Conservation (phyloP, 495 filamentous ascomycete species). For the Acidiella bohemica region DNA sequence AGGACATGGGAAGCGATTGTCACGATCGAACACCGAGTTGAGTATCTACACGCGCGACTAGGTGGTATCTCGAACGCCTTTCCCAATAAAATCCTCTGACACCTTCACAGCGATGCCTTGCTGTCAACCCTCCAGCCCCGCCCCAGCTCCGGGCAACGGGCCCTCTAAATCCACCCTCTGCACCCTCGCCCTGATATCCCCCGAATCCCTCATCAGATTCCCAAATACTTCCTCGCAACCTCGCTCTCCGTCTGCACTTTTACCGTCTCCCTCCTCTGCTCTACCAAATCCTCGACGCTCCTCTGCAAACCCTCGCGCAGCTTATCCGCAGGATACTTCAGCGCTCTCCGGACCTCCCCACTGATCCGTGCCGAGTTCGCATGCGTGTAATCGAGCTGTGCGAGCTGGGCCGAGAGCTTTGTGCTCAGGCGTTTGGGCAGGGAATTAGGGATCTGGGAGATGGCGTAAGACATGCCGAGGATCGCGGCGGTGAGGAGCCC, state of each 20-base stretch:
- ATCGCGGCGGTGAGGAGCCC: conserved; percentile 56
- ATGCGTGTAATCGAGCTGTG: conserved; percentile 81
- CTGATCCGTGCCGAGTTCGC: conserved; percentile 72
- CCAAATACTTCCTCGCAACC: conserved; percentile 40
- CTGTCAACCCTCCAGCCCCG: background rate
- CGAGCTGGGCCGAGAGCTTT: conserved; percentile 69
- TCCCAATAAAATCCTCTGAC: background rate
- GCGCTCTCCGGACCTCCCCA: conserved; percentile 67
- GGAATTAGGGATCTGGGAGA: conserved; percentile 73
- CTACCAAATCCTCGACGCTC: conserved; percentile 66
- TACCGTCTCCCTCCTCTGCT: conserved; percentile 61
- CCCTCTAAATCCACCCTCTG: conserved; percentile 71
- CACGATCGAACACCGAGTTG: too few species aligned
- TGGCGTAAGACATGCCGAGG: conserved; percentile 61
- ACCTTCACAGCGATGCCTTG: background rate
- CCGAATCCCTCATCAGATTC: conserved; percentile 67
- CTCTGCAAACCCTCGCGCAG: conserved; percentile 67
- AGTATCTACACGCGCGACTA: too few species aligned
- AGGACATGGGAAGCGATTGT: too few species aligned
- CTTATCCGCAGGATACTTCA: conserved; percentile 70
- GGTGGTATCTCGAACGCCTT: background rate
- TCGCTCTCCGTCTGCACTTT: conserved; percentile 35
- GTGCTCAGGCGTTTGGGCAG: conserved; percentile 73
- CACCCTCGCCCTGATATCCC: conserved; percentile 56
- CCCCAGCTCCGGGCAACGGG: conserved; percentile 37